Base-by-base conservation (phyloP, 257 asterid species). In the Galeopsis tetrahit region DNA sequence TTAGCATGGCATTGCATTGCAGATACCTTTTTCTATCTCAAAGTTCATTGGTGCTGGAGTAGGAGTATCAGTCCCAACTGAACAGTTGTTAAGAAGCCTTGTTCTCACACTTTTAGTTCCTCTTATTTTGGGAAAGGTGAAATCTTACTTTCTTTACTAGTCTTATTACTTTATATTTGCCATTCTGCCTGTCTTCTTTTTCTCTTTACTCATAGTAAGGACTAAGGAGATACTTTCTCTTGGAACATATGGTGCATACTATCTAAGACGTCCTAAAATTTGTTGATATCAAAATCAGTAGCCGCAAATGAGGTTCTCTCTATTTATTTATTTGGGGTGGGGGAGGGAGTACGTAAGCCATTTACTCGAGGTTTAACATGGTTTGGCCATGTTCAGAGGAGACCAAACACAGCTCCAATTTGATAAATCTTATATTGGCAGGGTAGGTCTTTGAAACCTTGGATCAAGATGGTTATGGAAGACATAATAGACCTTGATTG, bases 21-120 rank as follows among this genome's bases (percentile, higher is more conserved):
- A 93, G 98, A 78, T 93, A 76, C 97, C 98, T 43, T 89, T 86
- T 82, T 83, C 96, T 35, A 75, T 94, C 80, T 84, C 97, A 48
- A 94, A 80, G 82, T 82, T 91, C 79, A 78, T 91, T 34, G 97
- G 90, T 74, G 72, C 89, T 58, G 97, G 97, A 64, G 93, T 89
- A 5, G 98, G 98, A 33, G 89, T 91, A 78, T 82, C 96, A 35
- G 81, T 94, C 75, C 95, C 97, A 15, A 61, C 95, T 17, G 88
- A 83, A 73, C 84, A 74, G 70, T 66, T 94, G 82, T 84, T 91
- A 83, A 89, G 82, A 91, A 89, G 91, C 83, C 97, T 91, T 69
- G 83, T 91, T 82, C 78, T 89, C 78, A 91, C 88, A 8, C 93
- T 94, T 78, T 61, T 91, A 72, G 88, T 91, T 81, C 98, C 97